A percentile compares a stretch with the other conserved stretches of the same genome.
These are phyloP conservation scores for Globisporangium megalacanthum DNA, from an alignment of 352 stramenopile genomes.

Conservation along the genomic window DNA sequence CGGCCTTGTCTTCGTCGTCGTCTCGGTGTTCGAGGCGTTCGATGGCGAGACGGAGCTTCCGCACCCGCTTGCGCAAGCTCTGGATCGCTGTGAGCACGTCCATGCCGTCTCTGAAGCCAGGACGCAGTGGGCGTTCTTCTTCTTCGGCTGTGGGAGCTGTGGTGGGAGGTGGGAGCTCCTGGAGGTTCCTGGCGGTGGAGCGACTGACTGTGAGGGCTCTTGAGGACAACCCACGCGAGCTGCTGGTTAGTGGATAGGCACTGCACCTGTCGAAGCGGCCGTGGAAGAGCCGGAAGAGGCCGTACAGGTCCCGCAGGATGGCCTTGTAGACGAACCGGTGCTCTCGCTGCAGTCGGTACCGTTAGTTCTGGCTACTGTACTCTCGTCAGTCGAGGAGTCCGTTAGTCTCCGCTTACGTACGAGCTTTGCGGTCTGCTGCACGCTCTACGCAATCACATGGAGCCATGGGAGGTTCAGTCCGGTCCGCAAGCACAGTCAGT, in stretches of 20 bases:
- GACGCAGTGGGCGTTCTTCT: too few relatives aligned
- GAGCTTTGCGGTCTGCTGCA: slow-evolving; percentile 18
- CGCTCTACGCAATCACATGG: slow-evolving; percentile 1
- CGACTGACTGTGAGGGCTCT: not conserved
- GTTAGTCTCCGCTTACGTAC: slow-evolving; percentile 16
- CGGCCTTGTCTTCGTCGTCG: too few relatives aligned
- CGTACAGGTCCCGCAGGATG: slow-evolving; percentile 40
- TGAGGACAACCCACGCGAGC: too few relatives aligned
- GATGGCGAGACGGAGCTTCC: slow-evolving; percentile 33
- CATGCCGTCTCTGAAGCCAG: slow-evolving; percentile 35
- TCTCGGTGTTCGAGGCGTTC: slow-evolving; percentile 6
- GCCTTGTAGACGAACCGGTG: slow-evolving; percentile 27
- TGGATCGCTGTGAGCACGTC: slow-evolving; percentile 38
- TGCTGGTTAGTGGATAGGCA: too few relatives aligned
- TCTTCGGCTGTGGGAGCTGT: not conserved
- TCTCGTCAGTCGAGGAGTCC: too few relatives aligned
- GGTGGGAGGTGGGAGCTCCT: not conserved
- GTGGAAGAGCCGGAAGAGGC: slow-evolving; percentile 49
- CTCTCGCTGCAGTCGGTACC: slow-evolving; percentile 23
- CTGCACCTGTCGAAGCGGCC: slow-evolving; percentile 36
- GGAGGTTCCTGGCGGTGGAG: slow-evolving; percentile 14
- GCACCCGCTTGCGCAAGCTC: slow-evolving; percentile 27
- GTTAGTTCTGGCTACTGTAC: not conserved
- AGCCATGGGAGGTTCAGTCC: too few relatives aligned
- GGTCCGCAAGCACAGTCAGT: too few relatives aligned